Conservation (phyloP, 2,329 filamentous ascomycete species). For the Aspergillus sp. region DNA sequence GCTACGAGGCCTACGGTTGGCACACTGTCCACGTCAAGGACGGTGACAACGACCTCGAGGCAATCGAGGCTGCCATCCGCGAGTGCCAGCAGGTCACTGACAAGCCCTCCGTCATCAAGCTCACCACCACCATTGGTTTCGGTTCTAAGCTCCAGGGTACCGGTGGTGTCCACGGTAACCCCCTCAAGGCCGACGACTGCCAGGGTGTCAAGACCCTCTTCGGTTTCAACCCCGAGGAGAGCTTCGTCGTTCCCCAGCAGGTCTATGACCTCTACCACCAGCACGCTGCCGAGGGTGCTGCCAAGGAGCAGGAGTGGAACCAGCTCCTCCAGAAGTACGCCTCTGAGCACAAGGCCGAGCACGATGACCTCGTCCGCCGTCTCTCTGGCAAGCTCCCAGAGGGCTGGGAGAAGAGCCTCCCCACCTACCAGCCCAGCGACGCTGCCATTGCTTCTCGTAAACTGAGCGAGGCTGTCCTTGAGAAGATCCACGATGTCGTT, state of each 20-base stretch:
- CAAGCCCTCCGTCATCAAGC: conserved; percentile 95
- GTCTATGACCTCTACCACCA: conserved; percentile 89
- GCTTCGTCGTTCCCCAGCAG: conserved; percentile 86
- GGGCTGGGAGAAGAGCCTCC: conserved; percentile 92
- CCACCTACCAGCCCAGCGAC: conserved; percentile 82
- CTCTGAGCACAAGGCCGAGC: conserved; percentile 68
- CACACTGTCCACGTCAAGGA: conserved; percentile 77
- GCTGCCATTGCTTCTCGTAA: conserved; percentile 85
- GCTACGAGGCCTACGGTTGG: conserved; percentile 97
- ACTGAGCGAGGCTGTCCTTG: conserved; percentile 87
- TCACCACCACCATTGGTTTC: conserved; percentile 95
- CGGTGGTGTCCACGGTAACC: conserved; percentile 90
- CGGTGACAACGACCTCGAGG: conserved; percentile 80
- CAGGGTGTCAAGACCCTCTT: conserved; percentile 91
- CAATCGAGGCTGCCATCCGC: conserved; percentile 81
- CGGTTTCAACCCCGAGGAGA: conserved; percentile 91
- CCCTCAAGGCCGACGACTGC: conserved; percentile 89
- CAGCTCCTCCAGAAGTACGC: conserved; percentile 82
- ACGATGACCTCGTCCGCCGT: conserved; percentile 74
- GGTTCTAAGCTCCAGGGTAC: conserved; percentile 91
- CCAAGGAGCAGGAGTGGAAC: conserved; percentile 92
- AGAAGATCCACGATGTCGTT: conserved; percentile 73
- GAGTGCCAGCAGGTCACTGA: conserved; percentile 80
- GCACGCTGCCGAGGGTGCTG: conserved; percentile 77
- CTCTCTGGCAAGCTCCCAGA: conserved; percentile 77